Base-by-base conservation (phyloP, 371 early-diverging fungal species). In the Zopfochytrium polystomum region DNA sequence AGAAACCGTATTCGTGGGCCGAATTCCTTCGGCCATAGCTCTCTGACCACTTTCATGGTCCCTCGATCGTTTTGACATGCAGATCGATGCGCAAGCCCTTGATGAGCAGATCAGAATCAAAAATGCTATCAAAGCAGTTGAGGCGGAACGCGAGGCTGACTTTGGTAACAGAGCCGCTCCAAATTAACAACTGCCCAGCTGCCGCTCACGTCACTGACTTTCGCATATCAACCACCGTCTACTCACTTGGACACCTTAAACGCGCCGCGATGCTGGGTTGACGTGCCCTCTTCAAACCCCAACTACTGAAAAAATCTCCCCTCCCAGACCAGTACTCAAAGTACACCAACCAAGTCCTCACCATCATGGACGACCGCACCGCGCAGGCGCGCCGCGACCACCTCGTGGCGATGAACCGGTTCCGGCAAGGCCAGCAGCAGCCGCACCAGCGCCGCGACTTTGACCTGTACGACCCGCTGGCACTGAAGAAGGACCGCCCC, bases 51-150 rank as follows among this genome's bases (percentile, higher is more conserved):
- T n/a, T n/a, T 42, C n/a, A n/a, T 1, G 23, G 31, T 30, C 20
- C 23, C 3, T 18, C 33, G 15, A 11, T 27, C 11, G 22, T 23
- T 13, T 32, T 35, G 27, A 15, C 23, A 6, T 1, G 3, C 44
- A 81, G 81, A 75, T 80, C 49, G 82, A 81, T 56, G 71, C 80
- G 22, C 44, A 69, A 42, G 74, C 77, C 6, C 55, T 81, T 1
- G 76, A 73, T 23, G 74, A 76, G 42, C 82, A 81, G 58, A 76
- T 80, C 18, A 51, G 67, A 42, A 66, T 68, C 30, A 81, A 80
- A 63, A 72, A 75, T 49, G 71, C 75, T 42, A 54, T 72, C 35
- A 68, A 71, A 57, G 22, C 33, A 22, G 63, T 66, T 27, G 82
- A 81, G 26, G 50, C 45, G 44, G 42, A 74, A 58, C 60, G 79